Percentiles rank a stretch among this genome's conserved stretches.
phyloP scores from a whole-genome alignment of 352 stramenopile genomes.

The Chrysophaeum taylorii region DNA sequence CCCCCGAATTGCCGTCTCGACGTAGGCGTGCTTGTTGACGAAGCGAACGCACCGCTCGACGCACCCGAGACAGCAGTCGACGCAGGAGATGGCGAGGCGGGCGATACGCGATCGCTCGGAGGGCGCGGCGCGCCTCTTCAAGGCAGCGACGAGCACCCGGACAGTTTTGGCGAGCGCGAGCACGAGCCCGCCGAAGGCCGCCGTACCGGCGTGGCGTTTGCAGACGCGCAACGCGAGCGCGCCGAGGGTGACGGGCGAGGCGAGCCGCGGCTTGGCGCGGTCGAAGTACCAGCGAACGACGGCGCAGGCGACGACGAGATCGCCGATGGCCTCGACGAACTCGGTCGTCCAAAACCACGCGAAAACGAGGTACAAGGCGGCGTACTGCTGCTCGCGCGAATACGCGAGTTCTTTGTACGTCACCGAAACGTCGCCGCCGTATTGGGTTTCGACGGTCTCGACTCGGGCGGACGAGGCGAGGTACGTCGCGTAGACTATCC shows the following conservation, averaged over 20 bases:
- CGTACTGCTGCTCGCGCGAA: conserved; percentile 28
- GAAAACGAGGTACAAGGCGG: conserved; percentile 24
- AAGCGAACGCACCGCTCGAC: conserved; percentile 78
- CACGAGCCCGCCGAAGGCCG: conserved; percentile 69
- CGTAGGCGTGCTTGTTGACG: conserved; percentile 73
- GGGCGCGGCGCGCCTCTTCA: conserved; percentile 62
- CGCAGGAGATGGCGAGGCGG: conserved; percentile 49
- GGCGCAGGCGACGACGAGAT: conserved; percentile 33
- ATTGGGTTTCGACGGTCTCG: conserved; percentile 47
- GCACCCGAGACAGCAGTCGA: conserved; percentile 70
- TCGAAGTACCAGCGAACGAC: conserved; percentile 74
- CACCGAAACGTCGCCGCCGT: conserved; percentile 61
- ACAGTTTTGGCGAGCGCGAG: conserved; percentile 68
- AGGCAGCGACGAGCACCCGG: conserved; percentile 56
- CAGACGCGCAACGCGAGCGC: conserved; percentile 53
- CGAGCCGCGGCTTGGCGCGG: conserved; percentile 13
- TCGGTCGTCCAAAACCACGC: conserved; percentile 61
- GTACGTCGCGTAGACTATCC: conserved; percentile 59
- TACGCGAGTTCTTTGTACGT: conserved; percentile 61
- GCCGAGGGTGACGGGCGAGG: conserved; percentile 38
- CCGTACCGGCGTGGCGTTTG: conserved; percentile 61
- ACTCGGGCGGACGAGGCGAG: conserved; percentile 54
- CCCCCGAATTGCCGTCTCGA: conserved; percentile 73
- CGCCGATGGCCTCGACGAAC: conserved; percentile 58
- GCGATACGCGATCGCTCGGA: conserved; percentile 39